phyloP scores from a whole-genome alignment of 495 filamentous ascomycete genomes.

The Tetracladium marchalianum region DNA sequence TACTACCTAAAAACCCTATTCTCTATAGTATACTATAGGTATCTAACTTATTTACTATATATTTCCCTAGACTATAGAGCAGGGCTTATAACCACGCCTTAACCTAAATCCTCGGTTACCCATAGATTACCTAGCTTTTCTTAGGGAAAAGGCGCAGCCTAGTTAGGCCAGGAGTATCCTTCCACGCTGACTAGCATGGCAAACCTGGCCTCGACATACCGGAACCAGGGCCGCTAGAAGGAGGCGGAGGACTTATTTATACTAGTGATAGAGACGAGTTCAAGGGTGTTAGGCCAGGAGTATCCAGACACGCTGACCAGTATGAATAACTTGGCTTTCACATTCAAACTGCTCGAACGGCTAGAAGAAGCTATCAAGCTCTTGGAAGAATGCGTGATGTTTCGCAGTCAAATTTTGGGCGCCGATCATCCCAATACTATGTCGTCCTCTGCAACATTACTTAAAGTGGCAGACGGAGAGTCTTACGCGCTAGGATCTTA shows the following conservation, averaged over 20 bases:
- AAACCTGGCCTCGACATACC: conserved; percentile 2
- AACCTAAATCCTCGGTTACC: no score
- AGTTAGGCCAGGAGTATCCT: conserved; percentile 5
- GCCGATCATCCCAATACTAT: conserved; percentile 17
- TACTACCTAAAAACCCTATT: no score
- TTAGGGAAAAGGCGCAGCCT: no score
- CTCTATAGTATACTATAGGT: no score
- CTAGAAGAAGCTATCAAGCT: conserved; percentile 17
- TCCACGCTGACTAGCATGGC: conserved; percentile 5
- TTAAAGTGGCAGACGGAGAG: no score
- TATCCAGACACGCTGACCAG: not conserved
- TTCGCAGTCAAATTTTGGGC: conserved; percentile 13
- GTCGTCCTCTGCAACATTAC: conserved; percentile 12
- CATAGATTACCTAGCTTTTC: no score
- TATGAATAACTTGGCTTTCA: conserved; percentile 12
- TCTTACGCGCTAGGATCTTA: no score
- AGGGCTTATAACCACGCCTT: no score
- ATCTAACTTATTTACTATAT: no score
- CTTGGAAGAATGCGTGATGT: conserved; percentile 15
- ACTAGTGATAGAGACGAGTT: not conserved
- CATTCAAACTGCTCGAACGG: conserved; percentile 14
- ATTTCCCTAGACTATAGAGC: no score
- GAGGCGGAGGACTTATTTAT: not conserved
- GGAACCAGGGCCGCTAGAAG: conserved; percentile 14
- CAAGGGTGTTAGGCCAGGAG: not conserved